phyloP scores from a whole-genome alignment of 768 basidiomycete species.

The Phanerochaete carnosa region DNA sequence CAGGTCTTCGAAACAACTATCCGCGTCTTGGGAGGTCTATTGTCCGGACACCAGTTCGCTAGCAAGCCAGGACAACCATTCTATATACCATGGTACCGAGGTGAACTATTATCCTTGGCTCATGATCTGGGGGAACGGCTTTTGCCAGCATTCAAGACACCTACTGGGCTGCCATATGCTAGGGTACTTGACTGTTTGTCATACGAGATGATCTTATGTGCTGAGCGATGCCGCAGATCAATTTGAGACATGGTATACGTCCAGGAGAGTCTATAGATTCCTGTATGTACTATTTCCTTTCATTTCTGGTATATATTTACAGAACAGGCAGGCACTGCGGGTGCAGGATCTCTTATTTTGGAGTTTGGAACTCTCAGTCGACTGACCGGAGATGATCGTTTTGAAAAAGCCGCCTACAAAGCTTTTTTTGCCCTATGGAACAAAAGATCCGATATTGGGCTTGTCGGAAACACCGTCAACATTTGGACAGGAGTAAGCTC shows the following conservation, averaged over 20 bases:
- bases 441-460: constrained; percentile 74
- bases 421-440: constrained; percentile 97
- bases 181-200: constrained; percentile 46
- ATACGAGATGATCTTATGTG: constrained; percentile 13
- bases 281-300: constrained; percentile 49
- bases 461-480: constrained; percentile 89
- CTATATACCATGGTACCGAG: constrained; percentile 79
- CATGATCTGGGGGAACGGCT: constrained; percentile 83
- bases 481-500: constrained; percentile 71
- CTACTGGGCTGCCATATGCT: constrained; percentile 90
- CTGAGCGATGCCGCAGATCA: constrained; percentile 48
- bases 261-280: constrained; percentile 80
- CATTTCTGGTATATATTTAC: not conserved
- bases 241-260: constrained; percentile 75
- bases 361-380: constrained; percentile 94
- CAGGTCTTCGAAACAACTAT: constrained; percentile 99
- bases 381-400: constrained; percentile 84
- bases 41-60: constrained; percentile 85
- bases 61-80: constrained; percentile 62
- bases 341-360: constrained; percentile 87
- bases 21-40: constrained; percentile 84
- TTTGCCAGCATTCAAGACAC: constrained; percentile 87
- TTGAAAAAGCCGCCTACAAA: constrained; percentile 85
- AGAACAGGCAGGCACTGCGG: constrained; percentile 69
- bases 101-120: constrained; percentile 77